phyloP scores from a whole-genome alignment of 495 filamentous ascomycete species.

The Podospora pseudocomata region DNA sequence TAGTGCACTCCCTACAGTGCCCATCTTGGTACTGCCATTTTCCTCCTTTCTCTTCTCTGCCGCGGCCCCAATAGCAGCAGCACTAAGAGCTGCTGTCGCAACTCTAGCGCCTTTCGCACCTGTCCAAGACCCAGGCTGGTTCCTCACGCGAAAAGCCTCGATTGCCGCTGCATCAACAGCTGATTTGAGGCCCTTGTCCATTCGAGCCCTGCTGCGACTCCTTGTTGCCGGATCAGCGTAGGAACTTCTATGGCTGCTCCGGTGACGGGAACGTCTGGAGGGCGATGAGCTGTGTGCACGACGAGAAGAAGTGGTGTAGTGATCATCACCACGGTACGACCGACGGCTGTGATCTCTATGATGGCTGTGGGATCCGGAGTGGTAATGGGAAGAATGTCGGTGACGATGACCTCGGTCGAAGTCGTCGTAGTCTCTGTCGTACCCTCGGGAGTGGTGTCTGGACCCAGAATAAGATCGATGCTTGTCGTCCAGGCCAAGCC shows the following conservation, averaged over 20 bases:
- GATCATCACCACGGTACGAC: neutral
- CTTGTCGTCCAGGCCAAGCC: slow-evolving; percentile 16
- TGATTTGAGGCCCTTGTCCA: slow-evolving; percentile 22
- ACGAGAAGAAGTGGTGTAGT: neutral
- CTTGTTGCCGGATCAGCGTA: neutral
- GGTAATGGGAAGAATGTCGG: slow-evolving; percentile 7
- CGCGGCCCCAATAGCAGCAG: slow-evolving; percentile 38
- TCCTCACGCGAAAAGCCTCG: slow-evolving; percentile 42
- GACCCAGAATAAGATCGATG: neutral
- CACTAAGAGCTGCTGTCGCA: slow-evolving; percentile 45
- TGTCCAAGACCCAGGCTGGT: slow-evolving; percentile 41
- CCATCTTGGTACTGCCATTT: slow-evolving; percentile 15
- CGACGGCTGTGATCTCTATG: slow-evolving; percentile 2
- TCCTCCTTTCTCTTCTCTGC: slow-evolving; percentile 21
- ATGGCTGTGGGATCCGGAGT: slow-evolving; percentile 2
- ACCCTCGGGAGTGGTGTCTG: slow-evolving; percentile 6
- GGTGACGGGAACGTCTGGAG: neutral
- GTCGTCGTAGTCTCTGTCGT: neutral
- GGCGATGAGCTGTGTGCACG: slow-evolving; percentile 17
- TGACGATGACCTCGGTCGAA: neutral
- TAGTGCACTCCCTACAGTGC: slow-evolving; percentile 20
- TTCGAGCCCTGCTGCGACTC: slow-evolving; percentile 10
- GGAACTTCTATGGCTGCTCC: neutral
- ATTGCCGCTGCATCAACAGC: slow-evolving; percentile 41
- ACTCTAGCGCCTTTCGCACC: slow-evolving; percentile 38